Evolutionary conservation across 2,329 filamentous ascomycete genomes (phyloP), one percentile per base, ranked within the genome.

Genomic region (Neoarthrinium moseri): DNA sequence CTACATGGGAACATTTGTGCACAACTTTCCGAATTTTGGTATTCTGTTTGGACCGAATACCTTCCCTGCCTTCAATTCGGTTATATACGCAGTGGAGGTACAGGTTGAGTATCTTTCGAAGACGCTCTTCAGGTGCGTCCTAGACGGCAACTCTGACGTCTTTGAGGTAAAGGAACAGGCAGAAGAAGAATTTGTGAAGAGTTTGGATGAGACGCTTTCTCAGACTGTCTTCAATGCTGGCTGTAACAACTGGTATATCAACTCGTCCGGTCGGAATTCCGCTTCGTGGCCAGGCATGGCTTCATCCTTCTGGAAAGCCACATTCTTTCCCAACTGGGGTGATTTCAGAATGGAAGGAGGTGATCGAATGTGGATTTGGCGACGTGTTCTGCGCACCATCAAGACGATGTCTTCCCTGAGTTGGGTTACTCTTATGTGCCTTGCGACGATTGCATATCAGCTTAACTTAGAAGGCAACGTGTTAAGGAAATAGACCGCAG

Each of bases 191-290:
- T 61, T 53, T 26, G 57, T 59, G 2, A 60, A 62, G 8, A 41
- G 46, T 3, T 54, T 72, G 1, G 60, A 72, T 15, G 26, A 42
- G 11, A 46, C 60, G 13, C 54, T 71, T 0, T 36, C 50, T 8
- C 56, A 61, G 29, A 63, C 60, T 0, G 68, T 71, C 3, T 71
- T 68, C 40, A 48, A 58, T 11, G 63, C 56, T 1, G 65, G 57
- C 22, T 72, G 68, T 43, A 65, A 60, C 15, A 71, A 71, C 49
- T 72, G 66, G 69, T 71, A 72, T 47, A 69, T 72, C 33, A 60
- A 62, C 47, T 51, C 59, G 5, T 53, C 55, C 18, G 68, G 69
- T 1, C 58, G 65, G 4, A 71, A 71, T 41, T 52, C 64, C 0
- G 67, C 67, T 1, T 64, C 61, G 4, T 69, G 64, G 64, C 67